These are phyloP conservation scores for Cerrena zonata DNA, from an alignment of 1,284 basidiomycete species.

Conservation along the genomic window DNA sequence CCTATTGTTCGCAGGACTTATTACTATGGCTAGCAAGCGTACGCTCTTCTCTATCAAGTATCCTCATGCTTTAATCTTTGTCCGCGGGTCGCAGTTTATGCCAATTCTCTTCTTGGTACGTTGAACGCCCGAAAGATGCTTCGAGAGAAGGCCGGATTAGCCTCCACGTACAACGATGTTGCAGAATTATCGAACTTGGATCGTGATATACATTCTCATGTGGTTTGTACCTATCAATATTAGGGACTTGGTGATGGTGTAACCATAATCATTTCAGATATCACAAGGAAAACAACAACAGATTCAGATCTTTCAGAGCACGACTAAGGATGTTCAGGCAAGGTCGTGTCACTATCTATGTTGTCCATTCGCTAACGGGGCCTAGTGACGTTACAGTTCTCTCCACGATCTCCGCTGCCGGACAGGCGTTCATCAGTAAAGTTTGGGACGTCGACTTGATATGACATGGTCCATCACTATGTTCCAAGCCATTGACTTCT, in stretches of 20 bases:
- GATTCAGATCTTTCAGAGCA: slow-evolving; percentile 6
- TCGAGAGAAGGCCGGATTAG: neutral
- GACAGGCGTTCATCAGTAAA: neutral
- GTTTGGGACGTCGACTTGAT: neutral
- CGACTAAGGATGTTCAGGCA: neutral
- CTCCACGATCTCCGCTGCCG: neutral
- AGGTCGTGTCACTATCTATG: neutral
- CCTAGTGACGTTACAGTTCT: neutral
- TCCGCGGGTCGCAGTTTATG: slow-evolving; percentile 3
- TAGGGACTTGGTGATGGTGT: neutral
- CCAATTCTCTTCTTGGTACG: slow-evolving; percentile 7
- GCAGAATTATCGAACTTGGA: neutral
- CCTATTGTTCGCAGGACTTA: slow-evolving; percentile 6
- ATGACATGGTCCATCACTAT: no score
- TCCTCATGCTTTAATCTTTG: neutral
- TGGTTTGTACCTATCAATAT: neutral
- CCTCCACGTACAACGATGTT: neutral
- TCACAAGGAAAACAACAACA: neutral
- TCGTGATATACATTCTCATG: neutral
- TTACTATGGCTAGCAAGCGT: slow-evolving; percentile 4
- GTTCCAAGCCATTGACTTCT: no score
- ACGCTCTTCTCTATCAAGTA: neutral
- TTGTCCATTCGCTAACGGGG: neutral
- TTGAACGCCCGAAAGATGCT: slow-evolving; percentile 4
- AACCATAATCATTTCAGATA: neutral